A percentile compares a stretch with the other conserved stretches of the same genome.
These are phyloP conservation scores for Saccharomyces pastorianus DNA, from an alignment of 1,139 yeast species.

Conservation along the genomic window DNA sequence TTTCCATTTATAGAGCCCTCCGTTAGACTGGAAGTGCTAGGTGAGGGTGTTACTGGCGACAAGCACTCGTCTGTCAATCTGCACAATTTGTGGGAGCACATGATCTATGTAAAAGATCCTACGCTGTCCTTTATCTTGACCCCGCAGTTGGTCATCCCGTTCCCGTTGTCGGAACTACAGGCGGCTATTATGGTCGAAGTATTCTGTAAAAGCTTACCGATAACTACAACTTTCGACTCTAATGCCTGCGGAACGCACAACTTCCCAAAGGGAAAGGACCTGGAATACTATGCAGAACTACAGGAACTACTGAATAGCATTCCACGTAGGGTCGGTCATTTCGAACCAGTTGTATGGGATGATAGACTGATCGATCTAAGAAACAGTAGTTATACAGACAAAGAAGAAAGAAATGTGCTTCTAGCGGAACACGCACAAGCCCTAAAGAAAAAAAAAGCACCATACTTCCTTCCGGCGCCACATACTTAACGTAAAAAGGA, in stretches of 20 bases:
- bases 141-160: constrained; percentile 48
- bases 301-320: not conserved
- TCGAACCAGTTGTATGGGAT: constrained; percentile 5
- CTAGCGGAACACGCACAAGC: constrained; percentile 2
- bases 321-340: not conserved
- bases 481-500: not conserved
- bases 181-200: constrained; percentile 50
- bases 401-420: constrained; percentile 3
- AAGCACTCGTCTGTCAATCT: constrained; percentile 36
- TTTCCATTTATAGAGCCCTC: constrained; percentile 41
- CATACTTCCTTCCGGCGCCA: constrained; percentile 3
- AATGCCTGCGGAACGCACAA: not conserved
- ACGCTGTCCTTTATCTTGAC: constrained; percentile 47
- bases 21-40: constrained; percentile 30
- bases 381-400: not conserved
- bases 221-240: not conserved
- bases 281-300: constrained; percentile 2
- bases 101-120: constrained; percentile 47
- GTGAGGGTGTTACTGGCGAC: constrained; percentile 36
- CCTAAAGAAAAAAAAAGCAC: not conserved
- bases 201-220: constrained; percentile 39
- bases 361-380: constrained; percentile 1
- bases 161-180: constrained; percentile 53
- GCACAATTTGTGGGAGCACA: constrained; percentile 46
- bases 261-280: constrained; percentile 3